Conservation (phyloP, 208 protist species). For the Herpetomonas tarakana region DNA sequence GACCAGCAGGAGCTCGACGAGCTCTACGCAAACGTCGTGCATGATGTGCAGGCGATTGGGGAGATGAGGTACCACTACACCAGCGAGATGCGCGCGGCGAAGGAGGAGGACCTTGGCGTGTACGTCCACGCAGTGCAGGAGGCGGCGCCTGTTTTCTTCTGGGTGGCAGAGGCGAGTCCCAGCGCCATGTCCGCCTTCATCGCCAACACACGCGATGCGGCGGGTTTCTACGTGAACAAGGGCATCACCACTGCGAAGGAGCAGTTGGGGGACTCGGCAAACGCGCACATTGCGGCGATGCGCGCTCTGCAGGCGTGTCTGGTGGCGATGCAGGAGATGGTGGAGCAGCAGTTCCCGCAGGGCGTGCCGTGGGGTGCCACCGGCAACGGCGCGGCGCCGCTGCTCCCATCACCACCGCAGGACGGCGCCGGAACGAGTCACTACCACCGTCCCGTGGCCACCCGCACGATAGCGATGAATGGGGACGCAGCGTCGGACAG, state of each 20-base stretch:
- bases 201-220: neutral
- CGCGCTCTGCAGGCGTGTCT: slow-evolving; percentile 5
- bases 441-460: neutral
- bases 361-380: neutral
- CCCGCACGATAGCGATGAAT: too few species aligned
- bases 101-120: slow-evolving; percentile 5
- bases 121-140: slow-evolving; percentile 12
- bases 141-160: slow-evolving; percentile 3
- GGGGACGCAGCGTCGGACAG: too few species aligned
- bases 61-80: slow-evolving; percentile 4
- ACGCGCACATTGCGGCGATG: slow-evolving; percentile 2
- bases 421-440: neutral
- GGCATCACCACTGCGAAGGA: slow-evolving; percentile 1
- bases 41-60: slow-evolving; percentile 2
- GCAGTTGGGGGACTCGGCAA: neutral
- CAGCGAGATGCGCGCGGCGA: neutral
- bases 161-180: slow-evolving; percentile 1
- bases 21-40: slow-evolving; percentile 10
- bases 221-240: slow-evolving; percentile 11
- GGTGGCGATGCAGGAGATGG: slow-evolving; percentile 2
- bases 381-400: too few species aligned
- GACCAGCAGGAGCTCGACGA: neutral
- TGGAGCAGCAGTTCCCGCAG: neutral
- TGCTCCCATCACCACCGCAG: neutral
- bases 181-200: slow-evolving; percentile 4